Base-by-base conservation (phyloP, 129 eudicot species). In the Daucus carota region DNA sequence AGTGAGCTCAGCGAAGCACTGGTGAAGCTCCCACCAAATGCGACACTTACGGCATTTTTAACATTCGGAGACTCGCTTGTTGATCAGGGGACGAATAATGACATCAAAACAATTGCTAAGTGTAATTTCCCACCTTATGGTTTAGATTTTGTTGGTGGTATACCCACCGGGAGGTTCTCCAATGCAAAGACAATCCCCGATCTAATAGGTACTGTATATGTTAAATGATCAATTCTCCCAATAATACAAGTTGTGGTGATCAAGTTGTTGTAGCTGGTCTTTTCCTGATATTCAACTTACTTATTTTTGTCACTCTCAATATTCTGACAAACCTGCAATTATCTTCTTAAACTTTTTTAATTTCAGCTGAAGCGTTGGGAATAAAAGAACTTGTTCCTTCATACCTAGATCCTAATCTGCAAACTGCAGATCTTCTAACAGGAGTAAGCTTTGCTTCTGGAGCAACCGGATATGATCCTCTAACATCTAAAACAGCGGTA, bases 391-490 rank as follows among this genome's bases (percentile, higher is more conserved):
- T 82, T 7, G 16, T 93, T 62, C 98, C 98, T 22, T 95, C 98
- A 40, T 93, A 90, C 75, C 34, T 82, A 48, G 91, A 90, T 54
- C 84, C 96, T 17, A 81, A 83, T 42, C 12, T 88, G 73, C 73
- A 77, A 50, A 77, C 73, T 52, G 36, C 81, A 34, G 92, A 93
- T 73, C 87, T 87, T 47, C 63, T 52, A 26, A 90, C 89, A 5
- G 98, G 98, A 33, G 96, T 93, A 42, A 90, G 95, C 84, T 93
- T 93, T 80, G 96, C 95, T 44, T 93, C 98, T 5, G 98, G 95
- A 18, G 98, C 81, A 16, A 67, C 87, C 8, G 98, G 98, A 69
- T 93, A 65, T 74, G 98, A 93, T 77, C 95, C 98, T 22, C 85
- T 80, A 48, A 93, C 98, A 52, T 29, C 94, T 31, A 24, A 42